phyloP scores from a whole-genome alignment of 2,329 filamentous ascomycete genomes.

The Hymenoscyphus fructigenus region DNA sequence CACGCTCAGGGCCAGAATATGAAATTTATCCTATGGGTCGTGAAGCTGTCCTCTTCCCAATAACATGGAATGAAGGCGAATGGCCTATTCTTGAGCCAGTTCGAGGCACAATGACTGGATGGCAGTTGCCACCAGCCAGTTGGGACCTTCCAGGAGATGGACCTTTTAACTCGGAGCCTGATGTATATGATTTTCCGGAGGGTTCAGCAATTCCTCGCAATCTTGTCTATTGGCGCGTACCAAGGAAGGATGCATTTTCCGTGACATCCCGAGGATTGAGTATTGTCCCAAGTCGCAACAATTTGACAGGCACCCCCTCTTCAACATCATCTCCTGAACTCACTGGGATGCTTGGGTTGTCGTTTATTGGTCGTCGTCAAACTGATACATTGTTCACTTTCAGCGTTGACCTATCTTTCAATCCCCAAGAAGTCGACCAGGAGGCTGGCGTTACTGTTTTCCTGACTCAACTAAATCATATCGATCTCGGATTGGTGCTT shows the following conservation, averaged over 20 bases:
- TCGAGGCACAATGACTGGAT: slow-evolving; percentile 45
- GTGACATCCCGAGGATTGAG: slow-evolving; percentile 47
- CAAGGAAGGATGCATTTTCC: slow-evolving; percentile 42
- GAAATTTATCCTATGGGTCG: slow-evolving; percentile 52
- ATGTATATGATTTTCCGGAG: slow-evolving; percentile 46
- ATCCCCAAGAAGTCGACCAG: slow-evolving; percentile 41
- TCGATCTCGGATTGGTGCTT: slow-evolving; percentile 38
- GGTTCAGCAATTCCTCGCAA: slow-evolving; percentile 48
- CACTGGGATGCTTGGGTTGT: slow-evolving; percentile 45
- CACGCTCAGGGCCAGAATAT: slow-evolving; percentile 46
- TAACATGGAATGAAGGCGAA: slow-evolving; percentile 48
- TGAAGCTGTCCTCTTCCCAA: slow-evolving; percentile 50
- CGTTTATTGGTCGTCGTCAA: slow-evolving; percentile 55
- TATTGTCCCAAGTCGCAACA: slow-evolving; percentile 49
- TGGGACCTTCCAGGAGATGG: slow-evolving; percentile 41
- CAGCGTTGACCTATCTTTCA: slow-evolving; percentile 42
- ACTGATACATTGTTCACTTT: slow-evolving; percentile 55
- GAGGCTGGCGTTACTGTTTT: slow-evolving; percentile 55
- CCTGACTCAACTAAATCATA: slow-evolving; percentile 43
- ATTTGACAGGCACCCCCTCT: slow-evolving; percentile 53
- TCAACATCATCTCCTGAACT: slow-evolving; percentile 48
- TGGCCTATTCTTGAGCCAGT: slow-evolving; percentile 49
- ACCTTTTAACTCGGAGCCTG: slow-evolving; percentile 42
- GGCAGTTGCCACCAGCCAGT: slow-evolving; percentile 23
- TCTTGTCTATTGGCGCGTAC: slow-evolving; percentile 56